A percentile compares a stretch with the other conserved stretches of the same genome.
phyloP scores from a whole-genome alignment of 495 filamentous ascomycete genomes.

The Podospora didyma region DNA sequence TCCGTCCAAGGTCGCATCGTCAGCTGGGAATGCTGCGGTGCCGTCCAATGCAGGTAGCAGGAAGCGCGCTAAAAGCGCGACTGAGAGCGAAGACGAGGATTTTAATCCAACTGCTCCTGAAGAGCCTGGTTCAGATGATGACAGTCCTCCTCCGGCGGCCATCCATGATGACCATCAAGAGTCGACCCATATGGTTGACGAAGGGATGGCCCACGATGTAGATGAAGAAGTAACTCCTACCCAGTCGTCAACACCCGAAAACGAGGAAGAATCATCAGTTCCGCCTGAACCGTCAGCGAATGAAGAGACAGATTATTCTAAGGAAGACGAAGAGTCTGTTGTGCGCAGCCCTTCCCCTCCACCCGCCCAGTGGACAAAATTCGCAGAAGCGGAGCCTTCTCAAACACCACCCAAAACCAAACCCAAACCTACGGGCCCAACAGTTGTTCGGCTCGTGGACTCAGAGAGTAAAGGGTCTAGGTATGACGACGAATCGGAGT shows the following conservation, averaged over 20 bases:
- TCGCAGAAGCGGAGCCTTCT: background rate
- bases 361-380: background rate
- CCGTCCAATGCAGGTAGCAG: constrained; percentile 2
- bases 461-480: constrained; percentile 9
- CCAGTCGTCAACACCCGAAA: too few relatives aligned
- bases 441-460: constrained; percentile 25
- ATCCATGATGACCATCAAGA: background rate
- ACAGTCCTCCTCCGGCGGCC: background rate
- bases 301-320: too few relatives aligned
- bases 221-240: too few relatives aligned
- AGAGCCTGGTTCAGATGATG: constrained; percentile 10
- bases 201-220: too few relatives aligned
- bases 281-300: too few relatives aligned
- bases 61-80: background rate
- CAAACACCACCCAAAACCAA: background rate
- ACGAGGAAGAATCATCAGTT: too few relatives aligned
- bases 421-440: constrained; percentile 16
- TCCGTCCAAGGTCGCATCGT: background rate
- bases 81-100: constrained; percentile 23
- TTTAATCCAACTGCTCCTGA: constrained; percentile 29
- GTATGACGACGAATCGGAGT: constrained; percentile 8
- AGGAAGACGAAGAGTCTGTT: too few relatives aligned
- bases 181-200: background rate
- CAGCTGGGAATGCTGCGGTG: background rate
- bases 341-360: background rate